Base-by-base conservation (phyloP, 768 basidiomycete genomes). In the Ramaria sp. region DNA sequence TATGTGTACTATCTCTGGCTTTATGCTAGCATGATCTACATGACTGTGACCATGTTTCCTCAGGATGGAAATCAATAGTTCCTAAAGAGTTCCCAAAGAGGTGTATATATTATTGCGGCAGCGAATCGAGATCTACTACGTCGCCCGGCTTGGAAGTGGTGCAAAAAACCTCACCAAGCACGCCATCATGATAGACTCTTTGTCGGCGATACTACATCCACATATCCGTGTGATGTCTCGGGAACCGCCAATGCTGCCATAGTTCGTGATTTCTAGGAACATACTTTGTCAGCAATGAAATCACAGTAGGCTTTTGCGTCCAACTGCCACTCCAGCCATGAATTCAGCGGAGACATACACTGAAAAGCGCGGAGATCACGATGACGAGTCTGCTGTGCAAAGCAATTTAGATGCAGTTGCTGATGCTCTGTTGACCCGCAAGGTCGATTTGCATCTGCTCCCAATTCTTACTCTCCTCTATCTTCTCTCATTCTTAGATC, bases 401-500 rank as follows among this genome's bases (percentile, higher is more conserved):
- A 49, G 24, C 24, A 24, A 15, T 27, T 4, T 30, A 12, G 20
- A 20, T 6, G 48, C 48, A 30, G 27, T 4, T 7, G 15, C n/a
- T 9, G 42, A 43, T 9, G 42, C 42, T 17, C 11, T 11, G 15
- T n/a, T 53, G 13, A 54, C 39, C 24, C 37, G 41, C 27, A 54
- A 54, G 34, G 41, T 54, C 19, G 53, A 54, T 27, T 54, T 37
- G 53, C 13, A 43, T 31, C 62, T 75, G 13, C 63, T 75, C 20
- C 74, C 74, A 1, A 65, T 76, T 48, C 62, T 76, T 38, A 73
- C 73, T 3, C 53, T 71, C 20, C 62, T 75, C 31, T 74, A 70
- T 60, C 63, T 75, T 24, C 63, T 76, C 30, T 71, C 70, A 37
- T 76, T 76, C 58, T 63, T 75, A 57, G 73, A 74, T 56, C 62